A percentile compares a stretch with the other conserved stretches of the same genome.
These are phyloP conservation scores for Myxozyma geophila DNA, from an alignment of 805 yeast species.

Conservation along the genomic window DNA sequence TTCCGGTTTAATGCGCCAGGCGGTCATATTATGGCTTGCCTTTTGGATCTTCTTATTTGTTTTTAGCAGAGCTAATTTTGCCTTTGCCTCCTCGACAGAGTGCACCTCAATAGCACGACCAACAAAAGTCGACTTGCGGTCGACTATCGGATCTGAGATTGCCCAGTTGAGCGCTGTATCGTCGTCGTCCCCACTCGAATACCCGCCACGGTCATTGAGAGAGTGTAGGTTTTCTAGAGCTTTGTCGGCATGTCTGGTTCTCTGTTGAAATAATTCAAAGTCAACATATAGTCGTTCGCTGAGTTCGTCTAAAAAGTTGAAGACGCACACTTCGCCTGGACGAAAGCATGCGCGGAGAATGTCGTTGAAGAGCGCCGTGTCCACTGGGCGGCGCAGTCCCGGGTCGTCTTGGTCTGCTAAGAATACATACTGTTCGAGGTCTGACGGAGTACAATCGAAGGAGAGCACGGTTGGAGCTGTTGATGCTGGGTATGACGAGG, in stretches of 20 bases:
- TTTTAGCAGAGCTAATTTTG: constrained; percentile 54
- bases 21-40: constrained; percentile 81
- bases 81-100: constrained; percentile 69
- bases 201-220: constrained; percentile 3
- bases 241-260: constrained; percentile 32
- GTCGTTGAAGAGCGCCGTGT: constrained; percentile 40
- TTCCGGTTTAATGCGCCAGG: constrained; percentile 72
- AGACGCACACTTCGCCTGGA: constrained; percentile 73
- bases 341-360: constrained; percentile 58
- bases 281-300: constrained; percentile 47
- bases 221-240: constrained; percentile 6
- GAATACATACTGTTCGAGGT: not conserved
- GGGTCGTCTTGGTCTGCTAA: not conserved
- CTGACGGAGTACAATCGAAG: constrained; percentile 46
- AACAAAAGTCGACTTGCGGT: constrained; percentile 83
- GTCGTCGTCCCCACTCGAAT: constrained; percentile 19
- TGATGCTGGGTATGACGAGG: constrained; percentile 67
- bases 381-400: constrained; percentile 1
- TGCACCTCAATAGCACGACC: constrained; percentile 70
- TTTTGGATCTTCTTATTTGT: constrained; percentile 61
- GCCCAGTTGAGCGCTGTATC: constrained; percentile 58
- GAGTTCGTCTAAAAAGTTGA: constrained; percentile 68
- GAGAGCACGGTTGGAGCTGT: constrained; percentile 65
- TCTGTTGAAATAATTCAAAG: constrained; percentile 39
- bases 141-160: constrained; percentile 74